Evolutionary conservation across 352 stramenopile species (phyloP).

Genomic region (Thraustochytrium sp.): DNA sequence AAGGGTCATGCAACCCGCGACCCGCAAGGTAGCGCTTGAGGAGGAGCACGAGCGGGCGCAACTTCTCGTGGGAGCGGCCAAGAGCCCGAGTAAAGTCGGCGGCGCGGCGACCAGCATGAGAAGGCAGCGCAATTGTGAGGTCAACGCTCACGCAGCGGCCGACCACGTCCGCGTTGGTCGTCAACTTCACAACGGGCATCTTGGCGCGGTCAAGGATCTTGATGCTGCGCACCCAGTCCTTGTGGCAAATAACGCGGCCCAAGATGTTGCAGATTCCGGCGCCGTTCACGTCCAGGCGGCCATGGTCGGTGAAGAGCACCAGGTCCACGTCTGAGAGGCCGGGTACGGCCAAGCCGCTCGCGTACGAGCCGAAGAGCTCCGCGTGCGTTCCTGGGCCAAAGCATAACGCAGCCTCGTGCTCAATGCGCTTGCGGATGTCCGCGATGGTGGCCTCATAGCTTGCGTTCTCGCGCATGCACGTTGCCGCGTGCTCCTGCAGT

Average conservation of each 20-base stretch:
- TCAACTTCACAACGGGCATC: constrained; percentile 42
- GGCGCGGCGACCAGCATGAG: constrained; percentile 22
- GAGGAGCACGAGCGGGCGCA: constrained; percentile 9
- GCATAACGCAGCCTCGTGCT: constrained; percentile 13
- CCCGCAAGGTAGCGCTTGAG: constrained; percentile 32
- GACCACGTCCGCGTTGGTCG: not conserved
- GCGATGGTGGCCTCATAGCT: not conserved
- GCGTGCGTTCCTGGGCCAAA: not conserved
- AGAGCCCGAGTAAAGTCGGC: not conserved
- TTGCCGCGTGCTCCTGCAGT: not conserved
- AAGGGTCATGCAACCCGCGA: constrained; percentile 34
- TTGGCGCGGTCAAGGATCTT: constrained; percentile 42
- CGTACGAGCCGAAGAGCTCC: constrained; percentile 44
- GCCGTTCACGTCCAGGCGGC: not conserved
- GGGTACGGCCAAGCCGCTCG: constrained; percentile 15
- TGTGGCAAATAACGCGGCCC: not conserved
- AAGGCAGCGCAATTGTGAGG: constrained; percentile 35
- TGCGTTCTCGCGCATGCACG: not conserved
- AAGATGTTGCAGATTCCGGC: constrained; percentile 8
- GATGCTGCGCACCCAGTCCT: not conserved
- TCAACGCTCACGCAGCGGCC: constrained; percentile 21
- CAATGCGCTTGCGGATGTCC: not conserved
- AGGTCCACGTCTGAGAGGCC: constrained; percentile 40
- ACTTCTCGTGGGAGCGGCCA: not conserved
- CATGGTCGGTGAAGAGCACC: constrained; percentile 34